Evolutionary conservation across 164 flowering plant genomes (phyloP), one percentile per base, ranked within the genome.

Genomic region (Annona squamosa): DNA sequence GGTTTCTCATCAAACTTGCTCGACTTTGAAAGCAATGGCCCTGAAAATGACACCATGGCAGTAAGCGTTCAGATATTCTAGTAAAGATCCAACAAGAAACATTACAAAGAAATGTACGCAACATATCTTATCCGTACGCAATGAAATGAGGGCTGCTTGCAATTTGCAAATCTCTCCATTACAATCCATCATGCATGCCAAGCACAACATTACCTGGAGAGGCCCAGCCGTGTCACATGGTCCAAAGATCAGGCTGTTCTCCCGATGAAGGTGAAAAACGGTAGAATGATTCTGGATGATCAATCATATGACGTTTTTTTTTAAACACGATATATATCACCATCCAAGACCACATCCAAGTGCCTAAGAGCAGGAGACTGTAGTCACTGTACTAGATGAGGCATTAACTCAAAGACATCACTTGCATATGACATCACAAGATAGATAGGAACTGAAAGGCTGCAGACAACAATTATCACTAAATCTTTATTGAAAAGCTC

Each of bases 1-100:
- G 77, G 80, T 67, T 57, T 75, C 57, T 78, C 88, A 71, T 70
- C 84, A 69, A 52, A n/a, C 13, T 63, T 46, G 43, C 46, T 68
- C 17, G 73, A 74, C 69, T 70, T 81, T 3, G 75, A 46, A 63
- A 71, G 68, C 48, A 66, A 57, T 65, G 65, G 45, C 5, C 69
- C 81, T 75, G 71, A 46, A 26, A 42, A 70, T 41, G 65, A 72
- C n/a, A 63, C 48, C 10, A 0, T n/a, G 13, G 46, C 70, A 68
- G 52, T 18, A 9, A 68, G 46, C 42, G 46, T 45, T 52, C 13
- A 52, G 17, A 52, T 16, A 52, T 5, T 9, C 13, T 9, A 52
- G 59, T 2, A 67, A 13, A 67, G 13, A 46, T 46, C 42, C 17
- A 18, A 68, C 17, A 26, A 26, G 37, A n/a, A 17, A 68, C 16